Evolutionary conservation across 495 filamentous ascomycete species (phyloP), one percentile per base, ranked within the genome.

Genomic region (Annulohypoxylon stygium): DNA sequence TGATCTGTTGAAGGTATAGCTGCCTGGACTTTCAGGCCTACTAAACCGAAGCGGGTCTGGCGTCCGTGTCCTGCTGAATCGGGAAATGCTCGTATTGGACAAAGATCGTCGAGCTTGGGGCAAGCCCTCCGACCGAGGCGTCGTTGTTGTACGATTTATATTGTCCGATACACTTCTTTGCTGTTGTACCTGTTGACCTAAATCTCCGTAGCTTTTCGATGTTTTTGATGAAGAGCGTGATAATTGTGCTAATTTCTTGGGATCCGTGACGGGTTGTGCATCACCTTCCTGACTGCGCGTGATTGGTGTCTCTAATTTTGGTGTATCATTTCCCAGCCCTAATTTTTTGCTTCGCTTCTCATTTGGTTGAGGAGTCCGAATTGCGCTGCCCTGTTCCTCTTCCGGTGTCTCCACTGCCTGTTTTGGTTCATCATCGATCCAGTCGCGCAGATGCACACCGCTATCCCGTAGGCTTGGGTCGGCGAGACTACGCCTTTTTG

Each of bases 21-120:
- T 90, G 76, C 83, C 80, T 71, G 86, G 85, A 76, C 88, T 91
- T 41, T 87, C 86, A 76, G 90, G 86, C 71, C 90, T 88, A 65
- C 90, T 88, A 65, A 85, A 78, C 10, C 41, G 77, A 34, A 75
- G 70, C 33, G 86, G 85, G 51, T 90, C 88, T 1, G 90, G 89
- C 37, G 89, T 90, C 66, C 84, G 43, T 47, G 43, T 47, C 43
- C 43, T 47, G 4, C 16, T 80, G 75, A 88, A 62, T 75, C 86
- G 80, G 65, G 84, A 70, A 81, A 91, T 70, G 80, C 84, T 80
- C 75, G 83, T 85, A 65, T 85, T 86, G 72, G 84, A 83, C 60
- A 76, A 72, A 33, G 80, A 76, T 34, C 81, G 80, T 30, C 76
- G 77, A 77, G 84, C 58, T 70, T 81, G 73, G 7, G 50, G 50